Evolutionary conservation across 495 filamentous ascomycete species (phyloP).

Genomic region (Tetracladium marchalianum): DNA sequence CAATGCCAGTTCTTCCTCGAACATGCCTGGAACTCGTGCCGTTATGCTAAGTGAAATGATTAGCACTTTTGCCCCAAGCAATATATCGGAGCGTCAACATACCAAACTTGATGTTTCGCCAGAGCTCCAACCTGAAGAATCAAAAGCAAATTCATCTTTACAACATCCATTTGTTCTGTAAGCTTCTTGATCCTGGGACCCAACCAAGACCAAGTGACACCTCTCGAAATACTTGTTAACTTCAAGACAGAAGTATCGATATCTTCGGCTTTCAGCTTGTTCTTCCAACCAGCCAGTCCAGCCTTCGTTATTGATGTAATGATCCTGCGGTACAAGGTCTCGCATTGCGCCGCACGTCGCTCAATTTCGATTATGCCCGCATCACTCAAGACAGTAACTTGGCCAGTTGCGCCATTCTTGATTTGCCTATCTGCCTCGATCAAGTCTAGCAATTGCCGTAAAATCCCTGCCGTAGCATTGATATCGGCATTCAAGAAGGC

Average conservation of each 20-base stretch:
- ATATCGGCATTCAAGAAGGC: conserved; percentile 11
- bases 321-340: conserved; percentile 13
- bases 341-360: conserved; percentile 14
- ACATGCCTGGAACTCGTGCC: background rate
- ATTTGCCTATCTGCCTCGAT: conserved; percentile 5
- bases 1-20: background rate
- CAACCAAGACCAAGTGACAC: background rate
- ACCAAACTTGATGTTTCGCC: conserved; percentile 9
- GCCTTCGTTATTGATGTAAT: conserved; percentile 13
- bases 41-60: background rate
- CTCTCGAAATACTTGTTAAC: background rate
- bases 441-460: conserved; percentile 12
- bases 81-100: background rate
- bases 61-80: too few relatives aligned
- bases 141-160: conserved; percentile 13
- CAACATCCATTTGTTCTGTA: conserved; percentile 10
- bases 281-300: conserved; percentile 1
- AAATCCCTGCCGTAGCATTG: conserved; percentile 12
- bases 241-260: background rate
- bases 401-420: background rate
- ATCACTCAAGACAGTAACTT: conserved; percentile 1
- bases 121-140: conserved; percentile 11
- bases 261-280: conserved; percentile 4
- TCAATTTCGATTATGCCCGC: conserved; percentile 10
- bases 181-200: conserved; percentile 10